These are phyloP conservation scores for Fennellomyces sp. DNA, from an alignment of 371 early-diverging fungal genomes.

Conservation along the genomic window DNA sequence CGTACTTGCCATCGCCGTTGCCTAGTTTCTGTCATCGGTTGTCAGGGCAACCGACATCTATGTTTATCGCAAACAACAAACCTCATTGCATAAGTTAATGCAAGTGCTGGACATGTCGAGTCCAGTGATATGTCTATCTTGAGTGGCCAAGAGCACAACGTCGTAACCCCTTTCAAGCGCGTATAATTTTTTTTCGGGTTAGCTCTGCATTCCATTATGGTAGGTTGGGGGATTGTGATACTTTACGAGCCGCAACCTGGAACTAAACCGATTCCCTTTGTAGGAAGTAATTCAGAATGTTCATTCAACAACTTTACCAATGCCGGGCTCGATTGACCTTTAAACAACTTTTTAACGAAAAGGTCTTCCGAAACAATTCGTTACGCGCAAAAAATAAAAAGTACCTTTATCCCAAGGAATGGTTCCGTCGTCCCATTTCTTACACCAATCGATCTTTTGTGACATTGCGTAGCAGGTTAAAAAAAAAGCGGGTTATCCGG, in stretches of 20 bases:
- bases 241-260: slow-evolving; percentile 85
- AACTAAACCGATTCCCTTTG: slow-evolving; percentile 67
- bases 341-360: slow-evolving; percentile 22
- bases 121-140: slow-evolving; percentile 63
- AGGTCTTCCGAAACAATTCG: slow-evolving; percentile 23
- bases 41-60: slow-evolving; percentile 1
- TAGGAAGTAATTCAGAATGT: slow-evolving; percentile 53
- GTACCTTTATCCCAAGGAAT: slow-evolving; percentile 75
- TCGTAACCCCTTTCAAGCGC: slow-evolving; percentile 51
- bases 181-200: not conserved
- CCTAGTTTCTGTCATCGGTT: not conserved
- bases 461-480: not conserved
- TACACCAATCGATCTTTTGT: slow-evolving; percentile 50
- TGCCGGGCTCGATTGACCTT: slow-evolving; percentile 66
- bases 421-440: slow-evolving; percentile 51
- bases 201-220: not conserved
- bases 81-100: slow-evolving; percentile 53
- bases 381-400: not conserved
- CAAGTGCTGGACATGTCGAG: slow-evolving; percentile 75
- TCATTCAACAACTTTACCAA: slow-evolving; percentile 62
- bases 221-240: not conserved
- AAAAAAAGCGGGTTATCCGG: not conserved
- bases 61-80: too few species aligned
- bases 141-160: slow-evolving; percentile 68
- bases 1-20: slow-evolving; percentile 27